These are phyloP conservation scores for Debaryomycetaceae sp. DNA, from an alignment of 1,139 yeast genomes.

Conservation along the genomic window DNA sequence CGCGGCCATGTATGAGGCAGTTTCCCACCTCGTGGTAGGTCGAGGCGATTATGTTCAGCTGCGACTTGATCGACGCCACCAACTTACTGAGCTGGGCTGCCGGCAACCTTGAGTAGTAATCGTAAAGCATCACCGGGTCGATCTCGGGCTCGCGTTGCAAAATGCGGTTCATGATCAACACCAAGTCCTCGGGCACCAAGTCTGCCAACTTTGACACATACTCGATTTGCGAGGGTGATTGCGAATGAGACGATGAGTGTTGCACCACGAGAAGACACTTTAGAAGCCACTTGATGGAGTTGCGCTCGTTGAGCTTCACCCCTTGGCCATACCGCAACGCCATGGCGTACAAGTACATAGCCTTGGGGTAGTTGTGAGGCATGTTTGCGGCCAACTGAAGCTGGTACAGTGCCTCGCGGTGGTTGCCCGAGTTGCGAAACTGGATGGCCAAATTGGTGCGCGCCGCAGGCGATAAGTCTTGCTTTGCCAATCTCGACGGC, in stretches of 20 bases:
- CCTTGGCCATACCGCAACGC: conserved; percentile 73
- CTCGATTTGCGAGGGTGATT: conserved; percentile 5
- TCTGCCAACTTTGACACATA: conserved; percentile 23
- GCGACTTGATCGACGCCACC: conserved; percentile 21
- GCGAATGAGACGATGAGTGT: conserved; percentile 1
- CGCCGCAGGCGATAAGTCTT: conserved; percentile 33
- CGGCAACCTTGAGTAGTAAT: conserved; percentile 23
- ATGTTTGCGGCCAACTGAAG: conserved; percentile 56
- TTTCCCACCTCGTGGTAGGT: conserved; percentile 58
- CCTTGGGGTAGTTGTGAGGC: conserved; percentile 54
- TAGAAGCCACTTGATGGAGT: conserved; percentile 61
- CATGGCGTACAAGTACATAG: conserved; percentile 68
- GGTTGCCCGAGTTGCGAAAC: conserved; percentile 54
- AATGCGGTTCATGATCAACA: conserved; percentile 21
- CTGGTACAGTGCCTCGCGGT: conserved; percentile 67
- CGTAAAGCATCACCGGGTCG: conserved; percentile 27
- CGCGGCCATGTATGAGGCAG: conserved; percentile 57
- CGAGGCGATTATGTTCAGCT: conserved; percentile 26
- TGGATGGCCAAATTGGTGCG: conserved; percentile 51
- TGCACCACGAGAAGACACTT: conserved; percentile 25
- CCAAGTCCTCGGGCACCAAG: conserved; percentile 28
- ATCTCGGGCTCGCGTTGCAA: conserved; percentile 20
- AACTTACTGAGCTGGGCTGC: conserved; percentile 25
- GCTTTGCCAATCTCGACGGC: conserved; percentile 5
- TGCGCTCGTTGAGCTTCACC: conserved; percentile 51